Base-by-base conservation (phyloP, 2,329 filamentous ascomycete genomes). In the Septoria petroselini region DNA sequence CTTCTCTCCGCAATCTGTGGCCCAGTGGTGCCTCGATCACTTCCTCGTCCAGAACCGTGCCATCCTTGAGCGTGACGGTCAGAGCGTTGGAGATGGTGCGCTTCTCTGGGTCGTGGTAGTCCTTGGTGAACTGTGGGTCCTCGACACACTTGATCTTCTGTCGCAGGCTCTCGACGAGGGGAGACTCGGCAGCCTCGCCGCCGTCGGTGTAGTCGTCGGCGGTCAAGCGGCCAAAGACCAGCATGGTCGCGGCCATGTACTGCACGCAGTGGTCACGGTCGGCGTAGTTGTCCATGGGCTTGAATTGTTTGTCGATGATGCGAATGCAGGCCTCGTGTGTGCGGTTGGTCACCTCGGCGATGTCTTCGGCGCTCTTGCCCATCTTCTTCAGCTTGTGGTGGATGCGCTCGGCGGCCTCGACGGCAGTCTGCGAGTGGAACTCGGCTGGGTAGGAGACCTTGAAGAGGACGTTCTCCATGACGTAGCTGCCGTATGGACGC, bases 241-340 rank as follows among this genome's bases (percentile, higher is more conserved):
- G 85, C 90, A 97, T 97, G 65, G 89, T 90, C 58, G 91, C 79
- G 68, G 89, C 88, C 93, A 98, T 98, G 82, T 98, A 98, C 77
- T 97, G 93, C 62, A 98, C 91, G 76, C 93, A 98, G 81, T 98
- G 93, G 74, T 98, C 93, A 67, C 93, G 90, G 76, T 98, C 93
- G 67, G 93, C 93, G 68, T 97, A 98, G 83, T 98, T 98, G 79
- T 96, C 91, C 88, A 98, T 95, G 63, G 91, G 85, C 82, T 96
- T 97, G 81, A 95, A 94, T 76, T 98, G 93, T 81, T 98, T 98
- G 82, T 98, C 93, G 66, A 98, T 98, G 75, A 98, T 98, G 66
- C 93, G 90, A 69, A 98, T 83, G 77, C 93, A 97, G 52, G 93
- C 93, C 75, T 98, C 93, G 76, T 98, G 93, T 7, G 93, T 98